A percentile compares a stretch with the other conserved stretches of the same genome.
Conservation (phyloP, 768 basidiomycete genomes). For the Cyclocybe cylindracea region DNA sequence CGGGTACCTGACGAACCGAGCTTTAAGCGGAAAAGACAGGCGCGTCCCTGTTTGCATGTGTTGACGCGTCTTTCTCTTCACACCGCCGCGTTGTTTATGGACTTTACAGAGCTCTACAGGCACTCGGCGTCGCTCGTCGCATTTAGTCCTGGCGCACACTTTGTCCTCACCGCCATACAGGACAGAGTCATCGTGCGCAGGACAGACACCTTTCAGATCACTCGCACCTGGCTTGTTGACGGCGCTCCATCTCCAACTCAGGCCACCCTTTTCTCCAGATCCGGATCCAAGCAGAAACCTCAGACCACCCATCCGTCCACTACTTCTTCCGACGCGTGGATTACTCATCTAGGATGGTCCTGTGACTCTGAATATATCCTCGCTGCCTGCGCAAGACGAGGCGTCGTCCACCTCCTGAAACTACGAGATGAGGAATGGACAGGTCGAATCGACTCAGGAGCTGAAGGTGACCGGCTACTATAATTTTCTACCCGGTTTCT, state of each 20-base stretch:
- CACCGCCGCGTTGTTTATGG: constrained; percentile 45
- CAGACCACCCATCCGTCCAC: constrained; percentile 21
- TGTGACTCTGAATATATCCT: constrained; percentile 86
- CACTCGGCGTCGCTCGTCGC: constrained; percentile 69
- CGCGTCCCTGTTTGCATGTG: background rate
- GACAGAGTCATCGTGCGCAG: constrained; percentile 83
- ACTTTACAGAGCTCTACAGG: constrained; percentile 85
- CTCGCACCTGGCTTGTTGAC: constrained; percentile 76
- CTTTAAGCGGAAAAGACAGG: background rate
- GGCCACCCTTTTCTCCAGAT: constrained; percentile 37
- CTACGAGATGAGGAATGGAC: constrained; percentile 79
- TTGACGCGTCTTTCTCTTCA: background rate
- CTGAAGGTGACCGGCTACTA: constrained; percentile 51
- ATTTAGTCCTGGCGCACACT: constrained; percentile 88
- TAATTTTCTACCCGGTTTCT: background rate
- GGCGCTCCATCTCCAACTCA: constrained; percentile 52
- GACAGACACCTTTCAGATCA: constrained; percentile 81
- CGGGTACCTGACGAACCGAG: constrained; percentile 1
- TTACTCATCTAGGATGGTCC: constrained; percentile 85
- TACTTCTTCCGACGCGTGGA: constrained; percentile 37
- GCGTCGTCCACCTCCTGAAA: constrained; percentile 76
- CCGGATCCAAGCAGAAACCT: constrained; percentile 31
- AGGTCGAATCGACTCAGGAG: constrained; percentile 76
- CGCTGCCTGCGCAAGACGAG: constrained; percentile 72
- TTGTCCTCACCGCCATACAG: constrained; percentile 78